A percentile compares a stretch with the other conserved stretches of the same genome.
These are phyloP conservation scores for Leishmania mexicana DNA, from an alignment of 208 protist genomes.

Conservation along the genomic window DNA sequence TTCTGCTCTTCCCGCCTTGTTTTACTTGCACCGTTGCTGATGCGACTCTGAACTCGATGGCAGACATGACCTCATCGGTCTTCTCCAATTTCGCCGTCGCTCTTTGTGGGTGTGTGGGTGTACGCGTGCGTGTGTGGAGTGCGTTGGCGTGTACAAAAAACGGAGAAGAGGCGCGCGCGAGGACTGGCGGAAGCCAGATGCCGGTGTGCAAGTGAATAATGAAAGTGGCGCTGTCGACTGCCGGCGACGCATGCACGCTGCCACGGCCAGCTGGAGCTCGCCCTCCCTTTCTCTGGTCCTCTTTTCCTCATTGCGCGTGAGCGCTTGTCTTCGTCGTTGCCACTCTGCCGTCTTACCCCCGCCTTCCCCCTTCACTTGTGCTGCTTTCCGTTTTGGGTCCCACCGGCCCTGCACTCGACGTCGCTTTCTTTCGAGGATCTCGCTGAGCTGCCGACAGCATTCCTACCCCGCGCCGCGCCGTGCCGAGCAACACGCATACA, in stretches of 20 bases:
- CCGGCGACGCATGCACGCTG: not conserved
- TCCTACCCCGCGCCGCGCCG: not conserved
- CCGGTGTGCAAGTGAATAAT: not conserved
- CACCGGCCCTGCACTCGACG: not conserved
- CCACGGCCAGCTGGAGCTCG: not conserved
- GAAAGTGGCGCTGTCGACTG: not conserved
- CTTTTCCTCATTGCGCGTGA: not conserved
- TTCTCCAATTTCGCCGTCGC: not conserved
- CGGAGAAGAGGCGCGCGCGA: not conserved
- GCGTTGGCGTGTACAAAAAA: not conserved
- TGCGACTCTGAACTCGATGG: not conserved
- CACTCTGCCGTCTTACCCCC: not conserved
- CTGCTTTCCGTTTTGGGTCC: not conserved
- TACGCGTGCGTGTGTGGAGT: no score
- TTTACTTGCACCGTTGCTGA: not conserved
- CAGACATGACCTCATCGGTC: not conserved
- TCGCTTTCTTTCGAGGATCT: not conserved
- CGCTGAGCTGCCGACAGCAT: not conserved
- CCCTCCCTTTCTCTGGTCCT: not conserved
- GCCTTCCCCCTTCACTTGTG: not conserved
- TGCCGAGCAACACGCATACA: slow-evolving; percentile 4
- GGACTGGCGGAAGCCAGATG: not conserved
- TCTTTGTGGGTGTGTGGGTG: not conserved
- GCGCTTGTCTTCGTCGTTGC: not conserved
- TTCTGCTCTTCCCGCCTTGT: not conserved